A percentile compares a stretch with the other conserved stretches of the same genome.
These are phyloP conservation scores for Teunomyces pallodes DNA, from an alignment of 805 yeast genomes.

Conservation along the genomic window DNA sequence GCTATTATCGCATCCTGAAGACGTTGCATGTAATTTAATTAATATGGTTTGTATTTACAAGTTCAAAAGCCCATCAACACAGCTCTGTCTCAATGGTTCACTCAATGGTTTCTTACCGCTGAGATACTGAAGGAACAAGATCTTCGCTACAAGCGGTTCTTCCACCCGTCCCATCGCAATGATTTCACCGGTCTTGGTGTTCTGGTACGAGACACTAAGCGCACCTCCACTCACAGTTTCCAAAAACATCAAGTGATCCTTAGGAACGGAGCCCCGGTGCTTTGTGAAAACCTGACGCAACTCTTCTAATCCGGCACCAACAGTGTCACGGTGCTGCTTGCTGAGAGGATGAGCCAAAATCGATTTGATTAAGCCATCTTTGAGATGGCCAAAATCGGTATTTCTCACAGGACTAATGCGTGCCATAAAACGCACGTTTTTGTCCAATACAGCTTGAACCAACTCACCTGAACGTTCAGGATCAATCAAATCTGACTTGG, in stretches of 20 bases:
- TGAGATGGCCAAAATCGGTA: constrained; percentile 85
- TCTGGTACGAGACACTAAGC: constrained; percentile 23
- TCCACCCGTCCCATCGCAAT: constrained; percentile 55
- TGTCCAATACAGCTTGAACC: constrained; percentile 54
- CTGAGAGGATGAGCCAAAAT: constrained; percentile 65
- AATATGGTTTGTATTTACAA: not conserved
- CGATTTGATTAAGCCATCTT: constrained; percentile 86
- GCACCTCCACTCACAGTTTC: constrained; percentile 44
- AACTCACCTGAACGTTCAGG: constrained; percentile 54
- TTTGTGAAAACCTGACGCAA: constrained; percentile 57
- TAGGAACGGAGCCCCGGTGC: constrained; percentile 69
- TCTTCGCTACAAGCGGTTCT: constrained; percentile 60
- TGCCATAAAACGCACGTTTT: constrained; percentile 62
- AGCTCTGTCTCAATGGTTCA: constrained; percentile 47
- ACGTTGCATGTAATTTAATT: constrained; percentile 2
- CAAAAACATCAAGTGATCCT: constrained; percentile 64
- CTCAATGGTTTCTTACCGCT: constrained; percentile 67
- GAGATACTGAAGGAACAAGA: constrained; percentile 74
- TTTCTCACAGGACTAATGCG: constrained; percentile 84
- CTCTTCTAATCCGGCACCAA: constrained; percentile 62
- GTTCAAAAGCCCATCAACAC: constrained; percentile 32
- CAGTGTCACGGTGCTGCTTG: constrained; percentile 40
- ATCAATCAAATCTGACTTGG: constrained; percentile 27
- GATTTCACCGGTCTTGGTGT: constrained; percentile 26
- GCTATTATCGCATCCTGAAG: not conserved